phyloP scores from a whole-genome alignment of 1,284 basidiomycete species.

The Ustilago xerochloae region DNA sequence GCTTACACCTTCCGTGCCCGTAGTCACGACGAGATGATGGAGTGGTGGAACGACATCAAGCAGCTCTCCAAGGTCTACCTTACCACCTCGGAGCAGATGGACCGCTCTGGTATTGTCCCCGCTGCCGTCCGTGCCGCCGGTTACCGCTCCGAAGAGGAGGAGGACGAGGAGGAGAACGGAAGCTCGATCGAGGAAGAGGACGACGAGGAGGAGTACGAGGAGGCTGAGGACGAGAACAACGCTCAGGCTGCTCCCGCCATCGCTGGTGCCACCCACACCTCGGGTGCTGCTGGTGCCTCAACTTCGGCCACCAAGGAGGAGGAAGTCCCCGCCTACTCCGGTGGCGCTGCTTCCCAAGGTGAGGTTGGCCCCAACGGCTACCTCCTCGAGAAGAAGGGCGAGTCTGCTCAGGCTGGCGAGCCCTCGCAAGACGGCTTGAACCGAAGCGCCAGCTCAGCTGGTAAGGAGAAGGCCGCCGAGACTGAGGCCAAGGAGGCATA shows the following conservation, averaged over 20 bases:
- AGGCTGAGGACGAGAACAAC: conserved; percentile 61
- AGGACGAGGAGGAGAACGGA: conserved; percentile 77
- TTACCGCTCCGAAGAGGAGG: conserved; percentile 74
- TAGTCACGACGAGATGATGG: conserved; percentile 97
- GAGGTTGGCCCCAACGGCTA: conserved; percentile 76
- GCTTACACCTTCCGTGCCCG: conserved; percentile 93
- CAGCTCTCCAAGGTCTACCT: conserved; percentile 97
- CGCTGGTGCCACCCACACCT: conserved; percentile 51
- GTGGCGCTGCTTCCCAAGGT: conserved; percentile 36
- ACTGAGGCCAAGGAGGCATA: conserved; percentile 49
- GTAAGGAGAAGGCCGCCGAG: conserved; percentile 54
- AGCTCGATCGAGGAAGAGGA: conserved; percentile 81
- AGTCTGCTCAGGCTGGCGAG: conserved; percentile 50
- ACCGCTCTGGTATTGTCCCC: conserved; percentile 89
- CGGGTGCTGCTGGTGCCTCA: conserved; percentile 45
- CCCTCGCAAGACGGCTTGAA: conserved; percentile 58
- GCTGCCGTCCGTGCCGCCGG: conserved; percentile 90
- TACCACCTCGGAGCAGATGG: conserved; percentile 92
- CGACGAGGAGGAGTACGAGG: conserved; percentile 73
- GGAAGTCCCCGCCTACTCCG: conserved; percentile 68
- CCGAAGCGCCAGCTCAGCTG: conserved; percentile 43
- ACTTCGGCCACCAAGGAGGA: conserved; percentile 60
- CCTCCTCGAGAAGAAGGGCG: conserved; percentile 72
- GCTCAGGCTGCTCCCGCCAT: conserved; percentile 55
- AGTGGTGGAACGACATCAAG: conserved; percentile 99